Conservation (phyloP, 495 filamentous ascomycete genomes). For the Aspergillus asperescens region DNA sequence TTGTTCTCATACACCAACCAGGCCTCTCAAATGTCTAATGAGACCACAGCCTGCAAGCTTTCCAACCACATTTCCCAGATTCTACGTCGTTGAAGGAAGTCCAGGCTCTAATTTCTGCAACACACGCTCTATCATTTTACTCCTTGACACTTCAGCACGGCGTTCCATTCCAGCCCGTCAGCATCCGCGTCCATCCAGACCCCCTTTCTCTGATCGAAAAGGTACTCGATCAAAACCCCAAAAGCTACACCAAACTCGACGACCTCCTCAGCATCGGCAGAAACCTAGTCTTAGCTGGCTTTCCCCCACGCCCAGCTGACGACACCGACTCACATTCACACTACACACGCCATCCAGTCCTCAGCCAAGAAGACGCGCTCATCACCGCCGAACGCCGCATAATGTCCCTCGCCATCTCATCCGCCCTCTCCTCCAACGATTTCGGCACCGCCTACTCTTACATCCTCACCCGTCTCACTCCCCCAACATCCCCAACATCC, state of each 20-base stretch:
- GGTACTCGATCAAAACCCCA: conserved; percentile 80
- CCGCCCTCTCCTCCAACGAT: conserved; percentile 79
- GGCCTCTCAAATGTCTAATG: conserved; percentile 1
- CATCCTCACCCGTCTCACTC: conserved; percentile 63
- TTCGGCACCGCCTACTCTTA: conserved; percentile 98
- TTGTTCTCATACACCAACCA: neutral
- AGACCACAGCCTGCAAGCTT: conserved; percentile 57
- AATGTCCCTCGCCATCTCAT: conserved; percentile 81
- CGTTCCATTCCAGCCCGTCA: conserved; percentile 86
- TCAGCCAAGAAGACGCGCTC: conserved; percentile 23
- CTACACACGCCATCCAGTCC: neutral
- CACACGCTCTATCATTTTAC: conserved; percentile 83
- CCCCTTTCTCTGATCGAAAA: conserved; percentile 78
- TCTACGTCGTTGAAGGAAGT: conserved; percentile 53
- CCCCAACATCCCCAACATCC: conserved; percentile 28
- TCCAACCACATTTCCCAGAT: conserved; percentile 57
- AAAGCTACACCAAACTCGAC: conserved; percentile 81
- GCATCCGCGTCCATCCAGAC: conserved; percentile 78
- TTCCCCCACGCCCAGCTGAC: conserved; percentile 23
- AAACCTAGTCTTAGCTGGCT: conserved; percentile 72
- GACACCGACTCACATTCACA: conserved; percentile 10
- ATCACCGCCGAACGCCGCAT: conserved; percentile 59
- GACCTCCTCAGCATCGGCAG: conserved; percentile 73
- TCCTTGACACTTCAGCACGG: conserved; percentile 85
- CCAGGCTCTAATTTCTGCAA: conserved; percentile 71